Evolutionary conservation across 192 early-diverging fungal genomes (phyloP).

Genomic region (Phlyctochytrium arcticum): DNA sequence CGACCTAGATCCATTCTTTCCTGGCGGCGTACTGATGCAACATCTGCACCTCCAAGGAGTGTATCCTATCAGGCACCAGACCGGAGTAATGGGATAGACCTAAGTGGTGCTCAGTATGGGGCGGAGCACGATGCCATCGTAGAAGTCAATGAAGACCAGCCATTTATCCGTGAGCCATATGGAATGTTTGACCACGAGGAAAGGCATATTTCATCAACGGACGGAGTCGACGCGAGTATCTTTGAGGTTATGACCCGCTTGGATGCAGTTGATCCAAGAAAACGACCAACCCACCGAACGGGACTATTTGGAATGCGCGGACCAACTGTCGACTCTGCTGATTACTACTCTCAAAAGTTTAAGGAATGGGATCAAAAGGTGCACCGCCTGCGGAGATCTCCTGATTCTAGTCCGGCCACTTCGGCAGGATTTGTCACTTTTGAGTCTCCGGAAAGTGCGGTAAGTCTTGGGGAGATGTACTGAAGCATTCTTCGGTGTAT

Average conservation of each 20-base stretch:
- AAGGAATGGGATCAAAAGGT: conserved; percentile 39
- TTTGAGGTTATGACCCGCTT: conserved; percentile 38
- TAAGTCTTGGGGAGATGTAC: too few species aligned
- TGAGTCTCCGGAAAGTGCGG: conserved; percentile 52
- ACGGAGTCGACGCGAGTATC: conserved; percentile 23
- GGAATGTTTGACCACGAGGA: background rate
- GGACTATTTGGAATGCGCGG: conserved; percentile 47
- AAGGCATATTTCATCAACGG: conserved; percentile 25
- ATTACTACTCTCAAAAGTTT: conserved; percentile 40
- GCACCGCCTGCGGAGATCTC: conserved; percentile 18
- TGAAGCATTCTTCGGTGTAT: too few species aligned
- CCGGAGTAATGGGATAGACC: background rate
- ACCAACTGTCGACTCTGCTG: conserved; percentile 37
- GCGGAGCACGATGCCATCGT: background rate
- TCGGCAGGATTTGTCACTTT: conserved; percentile 54
- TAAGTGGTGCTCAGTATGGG: background rate
- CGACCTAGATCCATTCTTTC: background rate
- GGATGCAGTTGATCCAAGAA: conserved; percentile 23
- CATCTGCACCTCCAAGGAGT: too few species aligned
- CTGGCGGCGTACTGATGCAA: background rate
- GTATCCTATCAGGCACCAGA: background rate
- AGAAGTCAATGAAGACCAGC: too few species aligned
- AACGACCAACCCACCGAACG: conserved; percentile 39
- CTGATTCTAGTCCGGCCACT: conserved; percentile 39
- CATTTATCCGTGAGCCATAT: too few species aligned